phyloP scores from a whole-genome alignment of 768 basidiomycete species.

The Termitomyces heimii region DNA sequence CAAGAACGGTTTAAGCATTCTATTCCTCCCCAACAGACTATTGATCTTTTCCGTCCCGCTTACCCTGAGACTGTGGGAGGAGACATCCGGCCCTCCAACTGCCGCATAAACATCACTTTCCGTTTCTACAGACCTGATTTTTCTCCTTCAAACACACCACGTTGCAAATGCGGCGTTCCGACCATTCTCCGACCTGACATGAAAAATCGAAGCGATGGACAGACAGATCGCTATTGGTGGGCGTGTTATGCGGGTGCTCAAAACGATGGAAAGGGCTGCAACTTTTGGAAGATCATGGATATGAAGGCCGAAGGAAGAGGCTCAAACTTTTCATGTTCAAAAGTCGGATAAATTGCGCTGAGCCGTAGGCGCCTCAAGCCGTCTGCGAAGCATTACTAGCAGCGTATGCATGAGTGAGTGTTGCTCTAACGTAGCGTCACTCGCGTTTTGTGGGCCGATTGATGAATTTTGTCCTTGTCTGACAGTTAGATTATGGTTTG shows the following conservation, averaged over 20 bases:
- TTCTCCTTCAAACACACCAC: slow-evolving; percentile 54
- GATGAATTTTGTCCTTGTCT: neutral
- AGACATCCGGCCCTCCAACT: slow-evolving; percentile 46
- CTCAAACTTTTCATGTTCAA: slow-evolving; percentile 2
- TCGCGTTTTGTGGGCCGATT: neutral
- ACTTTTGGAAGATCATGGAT: slow-evolving; percentile 71
- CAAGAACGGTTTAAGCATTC: slow-evolving; percentile 82
- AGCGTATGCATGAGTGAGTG: neutral
- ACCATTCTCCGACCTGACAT: slow-evolving; percentile 72
- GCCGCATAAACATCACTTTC: slow-evolving; percentile 82
- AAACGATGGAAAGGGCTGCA: slow-evolving; percentile 80
- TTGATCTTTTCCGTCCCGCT: slow-evolving; percentile 68
- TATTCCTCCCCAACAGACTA: slow-evolving; percentile 61
- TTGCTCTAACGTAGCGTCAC: neutral
- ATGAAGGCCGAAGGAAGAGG: slow-evolving; percentile 63
- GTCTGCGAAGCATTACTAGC: neutral
- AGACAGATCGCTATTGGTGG: slow-evolving; percentile 71
- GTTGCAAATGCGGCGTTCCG: slow-evolving; percentile 69
- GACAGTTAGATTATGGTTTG: neutral
- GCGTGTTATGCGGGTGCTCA: slow-evolving; percentile 75
- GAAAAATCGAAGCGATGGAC: slow-evolving; percentile 58
- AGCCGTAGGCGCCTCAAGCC: neutral
- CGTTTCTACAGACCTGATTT: slow-evolving; percentile 85
- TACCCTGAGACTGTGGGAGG: slow-evolving; percentile 29
- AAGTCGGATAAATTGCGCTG: neutral